Evolutionary conservation across 129 eudicot species (phyloP).

Genomic region (Centella asiatica): DNA sequence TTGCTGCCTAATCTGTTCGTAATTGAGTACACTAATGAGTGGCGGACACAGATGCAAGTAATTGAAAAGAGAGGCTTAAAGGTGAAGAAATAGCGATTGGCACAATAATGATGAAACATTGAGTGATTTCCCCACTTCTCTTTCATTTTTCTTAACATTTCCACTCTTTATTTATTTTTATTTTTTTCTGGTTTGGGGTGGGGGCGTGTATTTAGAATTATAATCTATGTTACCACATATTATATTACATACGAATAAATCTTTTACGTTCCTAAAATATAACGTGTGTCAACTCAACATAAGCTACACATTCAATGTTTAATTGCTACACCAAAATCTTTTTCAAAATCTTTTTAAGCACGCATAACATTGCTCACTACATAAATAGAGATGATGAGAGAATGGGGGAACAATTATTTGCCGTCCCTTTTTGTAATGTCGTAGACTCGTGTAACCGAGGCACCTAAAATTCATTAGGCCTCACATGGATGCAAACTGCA

Average conservation of each 20-base stretch:
- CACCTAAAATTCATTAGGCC: slow-evolving; percentile 2
- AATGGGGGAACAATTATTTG: background rate
- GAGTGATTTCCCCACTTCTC: background rate
- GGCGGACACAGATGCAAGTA: slow-evolving; percentile 6
- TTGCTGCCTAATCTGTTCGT: slow-evolving; percentile 2
- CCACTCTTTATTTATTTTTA: background rate
- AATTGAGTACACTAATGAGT: slow-evolving; percentile 1
- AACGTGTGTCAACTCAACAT: no score
- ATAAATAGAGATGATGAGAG: no score
- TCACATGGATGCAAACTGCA: no score
- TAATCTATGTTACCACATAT: no score
- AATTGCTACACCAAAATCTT: no score
- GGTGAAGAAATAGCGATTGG: slow-evolving; percentile 47
- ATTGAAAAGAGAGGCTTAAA: slow-evolving; percentile 31
- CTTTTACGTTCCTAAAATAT: no score
- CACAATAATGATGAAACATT: slow-evolving; percentile 18
- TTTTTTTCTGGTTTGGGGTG: no score
- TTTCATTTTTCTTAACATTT: background rate
- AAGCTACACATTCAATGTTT: no score
- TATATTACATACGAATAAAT: no score
- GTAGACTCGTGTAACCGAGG: slow-evolving; percentile 8
- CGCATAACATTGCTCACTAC: no score
- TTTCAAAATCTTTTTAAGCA: no score
- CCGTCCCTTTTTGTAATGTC: background rate
- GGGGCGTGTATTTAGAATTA: no score